A percentile compares a stretch with the other conserved stretches of the same genome.
phyloP scores from a whole-genome alignment of 495 filamentous ascomycete species.

The Opeltia flavorubescens region DNA sequence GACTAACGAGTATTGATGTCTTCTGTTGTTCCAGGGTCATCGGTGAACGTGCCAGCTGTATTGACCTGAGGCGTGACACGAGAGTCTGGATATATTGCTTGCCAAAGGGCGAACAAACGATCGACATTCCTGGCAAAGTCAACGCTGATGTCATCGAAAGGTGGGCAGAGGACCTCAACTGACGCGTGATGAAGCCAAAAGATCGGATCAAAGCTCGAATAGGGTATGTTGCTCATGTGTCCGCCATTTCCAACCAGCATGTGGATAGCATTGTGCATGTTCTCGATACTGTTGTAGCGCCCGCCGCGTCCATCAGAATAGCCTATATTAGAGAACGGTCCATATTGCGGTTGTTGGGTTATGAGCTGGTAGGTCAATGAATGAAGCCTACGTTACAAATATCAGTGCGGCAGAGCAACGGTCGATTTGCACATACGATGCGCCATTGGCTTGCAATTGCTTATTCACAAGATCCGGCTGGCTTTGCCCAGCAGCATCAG shows the following conservation, averaged over 20 bases:
- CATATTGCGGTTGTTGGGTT: conserved; percentile 10
- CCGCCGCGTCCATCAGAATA: conserved; percentile 9
- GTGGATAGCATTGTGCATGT: conserved; percentile 51
- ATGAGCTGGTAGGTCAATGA: conserved; percentile 11
- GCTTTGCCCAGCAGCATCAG: conserved; percentile 7
- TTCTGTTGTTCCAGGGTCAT: conserved; percentile 22
- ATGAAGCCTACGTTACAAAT: conserved; percentile 4
- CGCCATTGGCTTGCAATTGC: conserved; percentile 12
- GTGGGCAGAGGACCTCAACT: conserved; percentile 4
- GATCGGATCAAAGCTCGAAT: conserved; percentile 58
- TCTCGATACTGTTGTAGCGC: conserved; percentile 12
- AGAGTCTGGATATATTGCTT: conserved; percentile 45
- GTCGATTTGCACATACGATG: conserved; percentile 4
- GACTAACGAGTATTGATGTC: conserved; percentile 21
- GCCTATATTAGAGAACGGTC: conserved; percentile 14
- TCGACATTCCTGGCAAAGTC: conserved; percentile 33
- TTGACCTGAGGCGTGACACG: conserved; percentile 37
- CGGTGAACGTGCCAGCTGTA: conserved; percentile 35
- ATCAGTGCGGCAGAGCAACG: background rate
- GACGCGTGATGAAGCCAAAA: conserved; percentile 53
- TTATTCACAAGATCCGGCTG: conserved; percentile 11
- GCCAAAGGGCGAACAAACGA: conserved; percentile 58
- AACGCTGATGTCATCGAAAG: background rate
- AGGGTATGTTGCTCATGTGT: conserved; percentile 42
- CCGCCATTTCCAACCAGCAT: conserved; percentile 38